A percentile compares a stretch with the other conserved stretches of the same genome.
phyloP scores from a whole-genome alignment of 129 eudicot genomes.

The Artemisia argyi region DNA sequence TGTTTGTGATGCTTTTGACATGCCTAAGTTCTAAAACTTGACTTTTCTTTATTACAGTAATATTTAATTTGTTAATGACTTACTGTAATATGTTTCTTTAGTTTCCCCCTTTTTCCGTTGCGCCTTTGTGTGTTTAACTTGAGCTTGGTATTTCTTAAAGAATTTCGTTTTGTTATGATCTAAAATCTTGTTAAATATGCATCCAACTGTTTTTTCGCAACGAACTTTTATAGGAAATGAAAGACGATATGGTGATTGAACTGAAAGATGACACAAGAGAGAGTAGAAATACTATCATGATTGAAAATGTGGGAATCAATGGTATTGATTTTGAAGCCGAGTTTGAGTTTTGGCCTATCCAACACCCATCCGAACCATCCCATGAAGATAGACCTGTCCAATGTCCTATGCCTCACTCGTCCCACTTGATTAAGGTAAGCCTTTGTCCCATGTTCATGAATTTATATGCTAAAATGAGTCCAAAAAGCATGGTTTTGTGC shows the following conservation, averaged over 20 bases:
- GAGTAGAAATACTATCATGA: conserved; percentile 17
- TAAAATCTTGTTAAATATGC: background rate
- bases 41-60: too few species aligned
- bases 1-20: conserved; percentile 9
- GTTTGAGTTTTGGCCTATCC: conserved; percentile 57
- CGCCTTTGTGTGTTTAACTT: too few species aligned
- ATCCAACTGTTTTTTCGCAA: background rate
- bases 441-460: background rate
- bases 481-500: background rate
- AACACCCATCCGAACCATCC: conserved; percentile 60
- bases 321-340: conserved; percentile 29
- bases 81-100: too few species aligned
- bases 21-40: background rate
- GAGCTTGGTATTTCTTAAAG: too few species aligned
- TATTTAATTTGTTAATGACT: too few species aligned
- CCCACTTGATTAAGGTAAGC: conserved; percentile 40
- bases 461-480: background rate
- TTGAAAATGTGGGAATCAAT: conserved; percentile 12
- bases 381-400: conserved; percentile 57
- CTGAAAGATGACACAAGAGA: conserved; percentile 29
- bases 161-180: too few species aligned
- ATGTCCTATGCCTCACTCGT: conserved; percentile 55
- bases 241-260: conserved; percentile 26
- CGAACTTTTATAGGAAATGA: conserved; percentile 33
- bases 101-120: too few species aligned